Base-by-base conservation (phyloP, 192 early-diverging fungal species). In the Rhizophagus clarus region DNA sequence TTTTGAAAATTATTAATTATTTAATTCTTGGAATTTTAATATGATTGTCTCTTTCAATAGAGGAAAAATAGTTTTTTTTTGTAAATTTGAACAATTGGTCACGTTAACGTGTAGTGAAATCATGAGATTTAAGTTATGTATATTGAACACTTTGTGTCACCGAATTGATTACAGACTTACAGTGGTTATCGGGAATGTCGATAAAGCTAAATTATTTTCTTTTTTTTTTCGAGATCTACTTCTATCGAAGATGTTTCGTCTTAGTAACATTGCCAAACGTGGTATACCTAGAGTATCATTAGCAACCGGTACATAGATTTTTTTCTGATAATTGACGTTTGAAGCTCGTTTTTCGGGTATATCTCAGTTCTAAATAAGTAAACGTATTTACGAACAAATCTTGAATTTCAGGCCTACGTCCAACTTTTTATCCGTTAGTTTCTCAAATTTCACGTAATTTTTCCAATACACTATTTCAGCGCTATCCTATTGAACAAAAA, bases 211-310 rank as follows among this genome's bases (percentile, higher is more conserved):
- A 40, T 40, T 40, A 8, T 15, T 20, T 56, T 56, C 49, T 15
- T 56, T 56, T 15, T 56, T 56, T 56, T 56, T n/a, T n/a, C n/a
- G 49, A 56, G 49, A 56, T 56, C 49, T 56, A 15, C 40, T 1
- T 32, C 32, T 32, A 3, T 47, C 29, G 22, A 26, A 24, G 45
- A 61, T 34, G 73, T 51, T 56, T n/a, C 14, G n/a, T 6, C 17
- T 74, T 34, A 74, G 49, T 74, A 26, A 28, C 8, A 61, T 70
- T n/a, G 34, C 37, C 34, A 70, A 70, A 70, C 31, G 22, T 70
- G 8, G 22, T 6, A 9, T 70, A 31, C 37, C 32, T 40, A 70
- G 34, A 42, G 22, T 34, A 31, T 70, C 68, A n/a, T 37, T 70
- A 20, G 4, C 32, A 32, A 1, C 37, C 6, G 37, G 68, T 70